Conservation (phyloP, 2,329 filamentous ascomycete species). For the Penicillium sp. region DNA sequence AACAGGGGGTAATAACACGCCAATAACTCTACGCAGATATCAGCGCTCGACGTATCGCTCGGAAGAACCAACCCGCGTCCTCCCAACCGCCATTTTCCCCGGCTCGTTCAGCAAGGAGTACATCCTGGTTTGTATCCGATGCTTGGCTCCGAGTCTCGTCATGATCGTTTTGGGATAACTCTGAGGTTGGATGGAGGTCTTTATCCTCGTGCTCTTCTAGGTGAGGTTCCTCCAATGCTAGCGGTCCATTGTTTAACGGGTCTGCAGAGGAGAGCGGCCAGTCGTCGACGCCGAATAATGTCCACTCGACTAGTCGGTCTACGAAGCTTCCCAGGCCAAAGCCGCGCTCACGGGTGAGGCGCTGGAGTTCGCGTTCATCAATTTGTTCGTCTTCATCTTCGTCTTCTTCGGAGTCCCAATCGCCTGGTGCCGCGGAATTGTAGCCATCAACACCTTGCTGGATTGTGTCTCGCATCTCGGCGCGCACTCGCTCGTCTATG, state of each 20-base stretch:
- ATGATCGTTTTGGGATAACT: constrained; percentile 24
- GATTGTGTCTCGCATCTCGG: constrained; percentile 42
- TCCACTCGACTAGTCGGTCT: constrained; percentile 63
- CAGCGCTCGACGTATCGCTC: constrained; percentile 52
- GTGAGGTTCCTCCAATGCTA: not conserved
- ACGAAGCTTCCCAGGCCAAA: constrained; percentile 63
- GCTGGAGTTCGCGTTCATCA: constrained; percentile 60
- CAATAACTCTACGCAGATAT: constrained; percentile 17
- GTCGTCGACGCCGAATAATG: constrained; percentile 59
- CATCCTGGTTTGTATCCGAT: constrained; percentile 33
- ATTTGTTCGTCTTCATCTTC: constrained; percentile 38
- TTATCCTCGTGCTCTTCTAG: constrained; percentile 5
- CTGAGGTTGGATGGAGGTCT: constrained; percentile 15
- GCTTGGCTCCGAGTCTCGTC: constrained; percentile 3
- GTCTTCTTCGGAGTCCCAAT: constrained; percentile 22
- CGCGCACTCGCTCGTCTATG: constrained; percentile 50
- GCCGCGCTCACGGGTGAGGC: constrained; percentile 56
- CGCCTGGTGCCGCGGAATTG: constrained; percentile 19
- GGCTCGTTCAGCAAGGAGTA: constrained; percentile 38
- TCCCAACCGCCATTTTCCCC: constrained; percentile 57
- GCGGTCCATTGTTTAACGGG: not conserved
- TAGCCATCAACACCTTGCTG: constrained; percentile 28
- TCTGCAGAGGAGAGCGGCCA: constrained; percentile 29
- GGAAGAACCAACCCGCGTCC: constrained; percentile 63
- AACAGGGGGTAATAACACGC: not conserved